Conservation (phyloP, 2,329 filamentous ascomycete species). For the Epichloe sibirici region DNA sequence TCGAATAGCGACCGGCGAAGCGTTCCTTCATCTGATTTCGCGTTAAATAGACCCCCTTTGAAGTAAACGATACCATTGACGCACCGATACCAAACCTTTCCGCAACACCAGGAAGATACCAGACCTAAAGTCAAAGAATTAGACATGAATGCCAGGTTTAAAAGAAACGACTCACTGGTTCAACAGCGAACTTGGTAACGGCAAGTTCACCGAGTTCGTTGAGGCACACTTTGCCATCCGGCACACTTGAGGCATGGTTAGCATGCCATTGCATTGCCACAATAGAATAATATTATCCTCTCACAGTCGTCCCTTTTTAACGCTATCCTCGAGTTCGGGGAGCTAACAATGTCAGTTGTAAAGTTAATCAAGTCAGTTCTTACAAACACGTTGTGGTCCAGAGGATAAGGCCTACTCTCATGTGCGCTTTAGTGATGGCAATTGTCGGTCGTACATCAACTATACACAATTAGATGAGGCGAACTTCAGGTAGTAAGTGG, state of each 20-base stretch:
- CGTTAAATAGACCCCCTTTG: conserved; percentile 14
- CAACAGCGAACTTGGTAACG: conserved; percentile 93
- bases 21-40: conserved; percentile 59
- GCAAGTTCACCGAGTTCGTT: conserved; percentile 78
- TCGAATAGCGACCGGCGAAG: conserved; percentile 84
- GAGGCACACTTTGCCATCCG: conserved; percentile 81
- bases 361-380: neutral
- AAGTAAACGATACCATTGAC: conserved; percentile 10
- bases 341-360: conserved; percentile 32
- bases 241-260: conserved; percentile 27
- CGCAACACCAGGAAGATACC: conserved; percentile 79
- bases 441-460: conserved; percentile 84
- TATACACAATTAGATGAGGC: conserved; percentile 15
- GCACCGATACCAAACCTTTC: conserved; percentile 81
- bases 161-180: conserved; percentile 52
- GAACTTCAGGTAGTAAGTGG: neutral
- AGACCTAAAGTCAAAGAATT: conserved; percentile 33
- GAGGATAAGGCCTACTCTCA: conserved; percentile 46
- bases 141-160: neutral
- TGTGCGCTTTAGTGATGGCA: conserved; percentile 83
- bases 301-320: conserved; percentile 62
- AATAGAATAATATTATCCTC: conserved; percentile 13
- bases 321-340: conserved; percentile 86
- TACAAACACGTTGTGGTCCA: neutral
- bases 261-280: neutral